These are phyloP conservation scores for Colletotrichum musae DNA, from an alignment of 2,329 filamentous ascomycete species.

Conservation along the genomic window DNA sequence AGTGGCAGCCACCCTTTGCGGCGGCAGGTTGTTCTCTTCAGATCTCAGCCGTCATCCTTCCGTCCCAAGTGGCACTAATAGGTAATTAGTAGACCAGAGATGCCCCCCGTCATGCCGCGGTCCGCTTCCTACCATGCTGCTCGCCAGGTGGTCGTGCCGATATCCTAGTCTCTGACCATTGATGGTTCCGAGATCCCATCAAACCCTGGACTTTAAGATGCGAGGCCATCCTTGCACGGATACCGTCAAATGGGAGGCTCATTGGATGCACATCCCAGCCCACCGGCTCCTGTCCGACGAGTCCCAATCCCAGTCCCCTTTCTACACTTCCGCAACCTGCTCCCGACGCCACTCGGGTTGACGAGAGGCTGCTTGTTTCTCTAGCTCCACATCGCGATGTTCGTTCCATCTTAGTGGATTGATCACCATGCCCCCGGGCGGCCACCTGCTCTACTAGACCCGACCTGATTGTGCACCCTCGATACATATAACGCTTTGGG, in stretches of 20 bases:
- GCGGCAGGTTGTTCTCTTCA: neutral
- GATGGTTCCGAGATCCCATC: neutral
- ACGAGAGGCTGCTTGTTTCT: neutral
- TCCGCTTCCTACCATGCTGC: neutral
- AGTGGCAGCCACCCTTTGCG: neutral
- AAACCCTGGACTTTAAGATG: neutral
- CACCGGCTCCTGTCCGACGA: neutral
- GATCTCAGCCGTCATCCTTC: constrained; percentile 12
- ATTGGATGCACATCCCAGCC: constrained; percentile 7
- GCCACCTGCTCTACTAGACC: constrained; percentile 1
- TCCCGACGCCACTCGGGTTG: constrained; percentile 20
- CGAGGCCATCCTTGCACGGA: constrained; percentile 26
- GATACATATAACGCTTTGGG: constrained; percentile 36
- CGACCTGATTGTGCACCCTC: constrained; percentile 2
- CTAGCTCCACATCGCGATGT: constrained; percentile 15
- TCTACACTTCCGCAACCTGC: constrained; percentile 8
- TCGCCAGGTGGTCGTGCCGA: constrained; percentile 4
- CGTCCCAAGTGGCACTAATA: neutral
- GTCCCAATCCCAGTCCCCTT: constrained; percentile 3
- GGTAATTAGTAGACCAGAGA: neutral
- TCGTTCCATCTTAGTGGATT: constrained; percentile 16
- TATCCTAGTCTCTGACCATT: constrained; percentile 12
- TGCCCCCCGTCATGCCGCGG: neutral
- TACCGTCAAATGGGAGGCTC: constrained; percentile 12
- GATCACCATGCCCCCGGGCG: constrained; percentile 31